These are phyloP conservation scores for Nakazawaea ishiwadae DNA, from an alignment of 805 yeast species.

Conservation along the genomic window DNA sequence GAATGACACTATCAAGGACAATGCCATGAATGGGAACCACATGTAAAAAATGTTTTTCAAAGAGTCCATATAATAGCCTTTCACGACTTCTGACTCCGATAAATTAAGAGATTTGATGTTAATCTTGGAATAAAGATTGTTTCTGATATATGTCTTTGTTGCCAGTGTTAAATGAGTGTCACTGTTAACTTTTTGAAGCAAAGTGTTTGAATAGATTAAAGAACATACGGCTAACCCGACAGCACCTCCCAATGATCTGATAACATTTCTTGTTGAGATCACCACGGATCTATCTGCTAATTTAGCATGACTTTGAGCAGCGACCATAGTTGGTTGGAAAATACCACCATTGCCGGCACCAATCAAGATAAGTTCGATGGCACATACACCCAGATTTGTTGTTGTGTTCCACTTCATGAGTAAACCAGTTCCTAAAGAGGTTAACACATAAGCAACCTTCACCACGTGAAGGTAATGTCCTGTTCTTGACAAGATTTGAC, in stretches of 20 bases:
- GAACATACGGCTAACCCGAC: constrained; percentile 46
- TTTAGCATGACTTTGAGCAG: constrained; percentile 47
- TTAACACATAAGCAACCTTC: constrained; percentile 33
- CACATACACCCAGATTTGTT: constrained; percentile 29
- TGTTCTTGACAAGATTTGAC: constrained; percentile 36
- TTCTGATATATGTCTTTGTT: constrained; percentile 18
- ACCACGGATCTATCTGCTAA: constrained; percentile 54
- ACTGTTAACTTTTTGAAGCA: constrained; percentile 15
- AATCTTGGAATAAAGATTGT: constrained; percentile 24
- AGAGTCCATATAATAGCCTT: constrained; percentile 28
- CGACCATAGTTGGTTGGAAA: constrained; percentile 54
- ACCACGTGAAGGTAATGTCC: constrained; percentile 40
- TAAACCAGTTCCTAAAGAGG: constrained; percentile 38
- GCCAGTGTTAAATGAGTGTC: constrained; percentile 10
- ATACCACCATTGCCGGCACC: constrained; percentile 45
- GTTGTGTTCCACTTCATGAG: constrained; percentile 29
- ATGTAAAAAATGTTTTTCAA: constrained; percentile 30
- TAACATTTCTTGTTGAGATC: constrained; percentile 50
- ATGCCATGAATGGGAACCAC: constrained; percentile 29
- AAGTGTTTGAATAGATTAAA: constrained; percentile 24
- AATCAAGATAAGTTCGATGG: constrained; percentile 28
- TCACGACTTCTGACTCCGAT: constrained; percentile 22
- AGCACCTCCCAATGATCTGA: constrained; percentile 60
- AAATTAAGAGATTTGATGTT: constrained; percentile 18
- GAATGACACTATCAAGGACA: constrained; percentile 27